These are phyloP conservation scores for Miamiensis avidus DNA, from an alignment of 169 alveolate species.

Conservation along the genomic window DNA sequence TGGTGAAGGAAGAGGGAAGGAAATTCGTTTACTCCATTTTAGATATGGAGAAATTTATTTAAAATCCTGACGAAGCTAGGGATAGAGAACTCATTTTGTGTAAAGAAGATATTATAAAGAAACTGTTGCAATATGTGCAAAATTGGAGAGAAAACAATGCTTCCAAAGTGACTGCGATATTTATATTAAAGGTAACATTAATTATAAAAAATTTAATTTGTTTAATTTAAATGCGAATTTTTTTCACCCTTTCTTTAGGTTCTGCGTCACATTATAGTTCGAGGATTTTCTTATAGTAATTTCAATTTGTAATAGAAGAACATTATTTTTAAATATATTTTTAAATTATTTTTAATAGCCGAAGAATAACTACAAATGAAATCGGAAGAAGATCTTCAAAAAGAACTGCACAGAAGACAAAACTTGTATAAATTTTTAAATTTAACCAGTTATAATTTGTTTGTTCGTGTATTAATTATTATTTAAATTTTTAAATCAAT, in stretches of 20 bases:
- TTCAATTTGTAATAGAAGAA: too few species aligned
- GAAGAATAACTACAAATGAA: not conserved
- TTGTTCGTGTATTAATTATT: not conserved
- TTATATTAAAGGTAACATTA: constrained; percentile 5
- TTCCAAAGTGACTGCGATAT: constrained; percentile 19
- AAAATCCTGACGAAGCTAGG: constrained; percentile 10
- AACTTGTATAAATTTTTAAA: not conserved
- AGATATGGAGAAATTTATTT: constrained; percentile 24
- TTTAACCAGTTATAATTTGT: too few species aligned
- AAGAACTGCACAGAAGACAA: not conserved
- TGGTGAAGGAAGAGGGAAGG: constrained; percentile 21
- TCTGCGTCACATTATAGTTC: constrained; percentile 19
- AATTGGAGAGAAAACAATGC: constrained; percentile 39
- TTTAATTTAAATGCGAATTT: too few species aligned
- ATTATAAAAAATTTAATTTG: too few species aligned
- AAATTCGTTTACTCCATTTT: constrained; percentile 23
- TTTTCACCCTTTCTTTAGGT: not conserved
- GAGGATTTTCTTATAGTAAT: not conserved
- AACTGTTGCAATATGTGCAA: constrained; percentile 17
- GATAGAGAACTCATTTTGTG: constrained; percentile 34
- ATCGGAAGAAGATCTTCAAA: constrained; percentile 3
- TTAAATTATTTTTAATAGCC: too few species aligned
- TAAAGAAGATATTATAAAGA: constrained; percentile 36
- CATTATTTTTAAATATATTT: too few species aligned
- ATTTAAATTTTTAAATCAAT: too few species aligned